Conservation (phyloP, 768 basidiomycete species). For the Kondoa malvinella region DNA sequence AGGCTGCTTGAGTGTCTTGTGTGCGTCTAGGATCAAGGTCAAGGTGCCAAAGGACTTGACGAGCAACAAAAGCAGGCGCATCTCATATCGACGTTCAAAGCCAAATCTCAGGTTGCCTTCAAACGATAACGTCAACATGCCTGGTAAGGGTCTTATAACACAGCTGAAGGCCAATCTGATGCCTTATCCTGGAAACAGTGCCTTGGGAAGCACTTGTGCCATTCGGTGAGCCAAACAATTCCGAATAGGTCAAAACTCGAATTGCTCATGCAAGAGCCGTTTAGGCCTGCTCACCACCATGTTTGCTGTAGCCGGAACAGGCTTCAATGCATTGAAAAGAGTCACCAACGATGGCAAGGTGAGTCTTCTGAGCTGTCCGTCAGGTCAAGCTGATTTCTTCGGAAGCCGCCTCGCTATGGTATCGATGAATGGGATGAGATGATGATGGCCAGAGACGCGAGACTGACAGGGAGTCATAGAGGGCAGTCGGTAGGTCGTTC, state of each 20-base stretch:
- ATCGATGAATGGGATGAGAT: conserved; percentile 78
- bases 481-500: conserved; percentile 56
- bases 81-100: not conserved
- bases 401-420: conserved; percentile 62
- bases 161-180: too few relatives aligned
- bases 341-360: conserved; percentile 82
- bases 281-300: conserved; percentile 6
- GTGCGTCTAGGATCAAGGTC: not conserved
- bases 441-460: conserved; percentile 79
- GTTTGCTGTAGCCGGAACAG: conserved; percentile 76
- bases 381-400: not conserved
- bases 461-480: conserved; percentile 64
- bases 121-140: too few relatives aligned
- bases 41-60: not conserved
- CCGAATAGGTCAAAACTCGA: not conserved
- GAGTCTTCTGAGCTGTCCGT: conserved; percentile 10
- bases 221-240: not conserved
- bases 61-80: not conserved
- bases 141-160: too few relatives aligned
- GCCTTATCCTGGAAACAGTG: too few relatives aligned
- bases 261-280: not conserved
- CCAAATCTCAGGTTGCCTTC: too few relatives aligned
- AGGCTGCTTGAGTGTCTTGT: not conserved
- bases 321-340: conserved; percentile 55
- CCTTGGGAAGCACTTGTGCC: not conserved